Conservation (phyloP, 208 protist genomes). For the Trypanosoma theileri region DNA sequence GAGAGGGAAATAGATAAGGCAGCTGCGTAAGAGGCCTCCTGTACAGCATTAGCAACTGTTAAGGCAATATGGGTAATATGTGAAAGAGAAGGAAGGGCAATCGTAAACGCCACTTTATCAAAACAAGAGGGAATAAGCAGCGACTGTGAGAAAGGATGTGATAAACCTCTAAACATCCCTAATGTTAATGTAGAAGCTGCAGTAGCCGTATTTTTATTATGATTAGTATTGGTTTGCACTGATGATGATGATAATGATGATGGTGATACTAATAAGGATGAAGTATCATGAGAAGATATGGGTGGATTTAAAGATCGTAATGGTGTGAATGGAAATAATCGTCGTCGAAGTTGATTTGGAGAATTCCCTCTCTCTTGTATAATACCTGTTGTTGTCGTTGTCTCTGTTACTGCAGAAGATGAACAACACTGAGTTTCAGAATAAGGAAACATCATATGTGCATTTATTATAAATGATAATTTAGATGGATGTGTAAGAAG, state of each 20-base stretch:
- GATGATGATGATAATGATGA: not conserved
- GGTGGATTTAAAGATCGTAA: constrained; percentile 7
- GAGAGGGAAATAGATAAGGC: constrained; percentile 21
- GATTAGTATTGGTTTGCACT: no score
- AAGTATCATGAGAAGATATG: not conserved
- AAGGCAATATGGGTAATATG: constrained; percentile 33
- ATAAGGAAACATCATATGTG: constrained; percentile 9
- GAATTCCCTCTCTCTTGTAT: not conserved
- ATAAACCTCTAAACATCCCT: constrained; percentile 17
- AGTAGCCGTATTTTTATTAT: not conserved
- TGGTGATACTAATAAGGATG: not conserved
- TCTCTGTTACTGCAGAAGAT: not conserved
- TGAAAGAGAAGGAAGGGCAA: constrained; percentile 28
- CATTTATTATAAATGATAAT: constrained; percentile 17
- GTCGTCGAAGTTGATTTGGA: not conserved
- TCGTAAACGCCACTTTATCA: constrained; percentile 23
- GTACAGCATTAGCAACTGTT: constrained; percentile 14
- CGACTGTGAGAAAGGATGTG: constrained; percentile 25
- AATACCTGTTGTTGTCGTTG: not conserved
- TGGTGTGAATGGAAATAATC: constrained; percentile 23
- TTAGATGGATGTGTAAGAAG: constrained; percentile 22
- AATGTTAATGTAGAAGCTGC: constrained; percentile 6
- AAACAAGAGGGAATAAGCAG: constrained; percentile 19
- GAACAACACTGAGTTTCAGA: not conserved
- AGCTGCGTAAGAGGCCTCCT: constrained; percentile 22